Conservation (phyloP, 1,284 basidiomycete genomes). For the Moesziomyces antarcticus region DNA sequence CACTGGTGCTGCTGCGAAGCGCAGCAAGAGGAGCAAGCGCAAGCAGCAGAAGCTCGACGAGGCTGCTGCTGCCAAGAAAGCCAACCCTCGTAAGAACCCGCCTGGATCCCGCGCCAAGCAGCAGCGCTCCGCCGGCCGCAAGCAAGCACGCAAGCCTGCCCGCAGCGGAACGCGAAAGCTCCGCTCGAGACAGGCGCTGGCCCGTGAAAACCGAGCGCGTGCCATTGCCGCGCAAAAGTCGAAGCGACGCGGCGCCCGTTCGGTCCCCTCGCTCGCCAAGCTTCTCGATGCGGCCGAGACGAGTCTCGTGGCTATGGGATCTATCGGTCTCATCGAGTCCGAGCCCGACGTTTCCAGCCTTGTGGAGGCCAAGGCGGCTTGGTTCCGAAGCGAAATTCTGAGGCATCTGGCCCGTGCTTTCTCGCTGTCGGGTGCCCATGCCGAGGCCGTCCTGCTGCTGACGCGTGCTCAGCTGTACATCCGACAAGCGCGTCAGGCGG, state of each 20-base stretch:
- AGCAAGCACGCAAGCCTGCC: constrained; percentile 37
- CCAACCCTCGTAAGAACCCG: constrained; percentile 29
- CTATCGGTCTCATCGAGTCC: constrained; percentile 60
- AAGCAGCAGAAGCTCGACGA: constrained; percentile 35
- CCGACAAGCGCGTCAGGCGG: constrained; percentile 60
- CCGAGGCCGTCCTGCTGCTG: constrained; percentile 60
- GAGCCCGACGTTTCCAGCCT: constrained; percentile 65
- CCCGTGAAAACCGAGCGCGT: constrained; percentile 41
- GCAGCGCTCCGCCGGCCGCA: constrained; percentile 17
- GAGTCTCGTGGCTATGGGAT: constrained; percentile 56
- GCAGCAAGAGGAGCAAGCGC: constrained; percentile 29
- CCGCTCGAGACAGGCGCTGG: constrained; percentile 29
- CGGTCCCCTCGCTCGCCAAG: constrained; percentile 62
- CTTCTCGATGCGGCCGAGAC: constrained; percentile 62
- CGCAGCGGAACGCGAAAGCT: constrained; percentile 55
- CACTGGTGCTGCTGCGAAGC: constrained; percentile 12
- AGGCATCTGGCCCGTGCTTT: constrained; percentile 60
- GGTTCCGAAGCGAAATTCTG: constrained; percentile 62
- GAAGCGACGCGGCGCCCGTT: constrained; percentile 54
- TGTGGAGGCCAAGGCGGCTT: constrained; percentile 64
- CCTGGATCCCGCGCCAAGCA: constrained; percentile 47
- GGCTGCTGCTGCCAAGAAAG: constrained; percentile 25
- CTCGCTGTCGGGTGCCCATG: constrained; percentile 42
- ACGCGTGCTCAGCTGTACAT: constrained; percentile 60
- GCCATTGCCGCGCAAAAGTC: constrained; percentile 41